Base-by-base conservation (phyloP, 2,329 filamentous ascomycete genomes). In the Hypoxylon rubiginosum region DNA sequence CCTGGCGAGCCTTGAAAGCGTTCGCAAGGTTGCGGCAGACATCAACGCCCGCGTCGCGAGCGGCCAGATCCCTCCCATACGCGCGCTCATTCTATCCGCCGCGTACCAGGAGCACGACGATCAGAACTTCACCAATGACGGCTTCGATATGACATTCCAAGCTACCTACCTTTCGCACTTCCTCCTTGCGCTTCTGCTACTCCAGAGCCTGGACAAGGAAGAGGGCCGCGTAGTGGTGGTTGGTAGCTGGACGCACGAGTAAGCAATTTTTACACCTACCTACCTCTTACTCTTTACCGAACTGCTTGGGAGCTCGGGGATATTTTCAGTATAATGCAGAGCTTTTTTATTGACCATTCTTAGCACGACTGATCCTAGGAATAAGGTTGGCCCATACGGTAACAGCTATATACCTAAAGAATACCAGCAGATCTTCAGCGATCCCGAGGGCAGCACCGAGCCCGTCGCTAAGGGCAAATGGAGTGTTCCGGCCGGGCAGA, bases 81-180 rank as follows among this genome's bases (percentile, higher is more conserved):
- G 73, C 7, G 72, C 72, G 2, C 62, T 76, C 17, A 69, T 77
- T 4, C 62, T 75, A 24, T 71, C 72, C 34, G 74, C 74, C 9
- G 74, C 66, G 1, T 75, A 70, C 58, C 60, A 73, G 50, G 71
- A 75, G 48, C 64, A 68, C 36, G 53, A 39, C 26, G 65, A 61
- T 3, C 74, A 77, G 46, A 70, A 67, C 9, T 76, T 74, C 52
- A 77, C 74, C 10, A 62, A 71, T 2, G 77, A 79, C 50, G 77
- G 76, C 8, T 76, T 76, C 41, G 78, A 79, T 43, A 73, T 72
- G 62, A 73, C 73, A 4, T 79, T 79, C 53, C 70, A 73, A 50
- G 64, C 67, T 28, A 78, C 75, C 61, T 79, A 78, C 62, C 72
- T 79, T 6, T 70, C 71, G 0, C 75, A 78, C 46, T 79, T 74